Base-by-base conservation (phyloP, 148 eudicot species). In the Amaranthus palmeri region DNA sequence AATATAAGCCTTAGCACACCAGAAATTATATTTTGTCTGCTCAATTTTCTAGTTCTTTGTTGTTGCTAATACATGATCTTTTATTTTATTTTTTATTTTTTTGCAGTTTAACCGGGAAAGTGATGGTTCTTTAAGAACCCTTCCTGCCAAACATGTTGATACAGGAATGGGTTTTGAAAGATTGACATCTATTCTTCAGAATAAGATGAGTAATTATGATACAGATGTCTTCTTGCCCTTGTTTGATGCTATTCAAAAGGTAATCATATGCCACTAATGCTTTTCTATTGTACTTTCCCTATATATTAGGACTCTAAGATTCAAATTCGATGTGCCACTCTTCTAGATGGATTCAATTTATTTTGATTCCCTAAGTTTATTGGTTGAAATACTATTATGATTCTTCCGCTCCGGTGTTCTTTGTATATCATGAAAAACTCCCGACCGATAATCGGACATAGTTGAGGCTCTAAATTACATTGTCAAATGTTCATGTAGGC, bases 141-240 rank as follows among this genome's bases (percentile, higher is more conserved):
- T 93, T 43, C 98, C 98, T 40, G 93, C 97, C 13, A 87, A 91
- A 78, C 99, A 95, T 71, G 99, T 95, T 63, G 99, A 95, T 75
- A 95, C 99, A 67, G 99, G 99, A 60, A 74, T 95, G 99, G 99
- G 99, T 70, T 95, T 95, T 80, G 99, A 95, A 74, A 87, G 99
- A 82, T 83, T 95, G 86, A 88, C 97, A 58, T 95, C 99, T 68
- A 95, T 95, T 74, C 99, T 95, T 79, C 99, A 95, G 78, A 83
- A 90, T 70, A 95, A 87, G 83, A 83, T 90, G 97, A 95, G 99
- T 83, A 95, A 95, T 80, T 95, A 95, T 72, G 99, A 95, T 74
- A 95, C 99, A 49, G 99, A 95, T 82, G 85, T 95, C 58, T 95
- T 95, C 78, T 12, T 88, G 77, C 99, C 97, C 72, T 87, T 96